Evolutionary conservation across 1,284 basidiomycete species (phyloP).

Genomic region (Boletus sp.): DNA sequence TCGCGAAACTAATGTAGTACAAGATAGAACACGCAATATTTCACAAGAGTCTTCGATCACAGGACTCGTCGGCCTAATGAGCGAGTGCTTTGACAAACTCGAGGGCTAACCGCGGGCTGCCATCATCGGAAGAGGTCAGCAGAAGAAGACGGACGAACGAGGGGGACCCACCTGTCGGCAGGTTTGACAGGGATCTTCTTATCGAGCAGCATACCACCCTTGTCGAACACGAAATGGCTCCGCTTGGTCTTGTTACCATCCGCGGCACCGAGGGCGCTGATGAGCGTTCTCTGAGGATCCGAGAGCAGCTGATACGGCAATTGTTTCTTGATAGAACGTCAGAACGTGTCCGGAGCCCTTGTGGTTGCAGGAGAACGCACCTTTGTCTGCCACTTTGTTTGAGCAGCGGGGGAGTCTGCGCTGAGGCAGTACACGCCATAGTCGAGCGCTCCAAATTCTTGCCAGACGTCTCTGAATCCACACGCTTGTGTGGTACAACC

Average conservation of each 20-base stretch:
- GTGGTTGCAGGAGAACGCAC: constrained; percentile 33
- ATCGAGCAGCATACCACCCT: constrained; percentile 82
- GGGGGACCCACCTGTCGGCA: constrained; percentile 58
- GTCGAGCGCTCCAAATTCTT: constrained; percentile 64
- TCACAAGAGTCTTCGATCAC: neutral
- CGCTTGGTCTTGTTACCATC: constrained; percentile 80
- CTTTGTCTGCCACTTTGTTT: constrained; percentile 82
- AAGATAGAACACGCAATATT: constrained; percentile 4
- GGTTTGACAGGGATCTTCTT: constrained; percentile 83
- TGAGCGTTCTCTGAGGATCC: constrained; percentile 78
- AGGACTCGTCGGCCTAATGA: constrained; percentile 13
- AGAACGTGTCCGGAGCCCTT: neutral
- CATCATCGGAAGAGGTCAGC: neutral
- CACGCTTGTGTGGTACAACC: constrained; percentile 90
- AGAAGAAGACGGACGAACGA: neutral
- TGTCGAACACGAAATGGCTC: constrained; percentile 87
- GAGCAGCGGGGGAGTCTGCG: constrained; percentile 74
- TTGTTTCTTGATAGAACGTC: constrained; percentile 52
- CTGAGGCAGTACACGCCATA: constrained; percentile 86
- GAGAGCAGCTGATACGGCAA: constrained; percentile 85
- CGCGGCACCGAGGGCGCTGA: constrained; percentile 78
- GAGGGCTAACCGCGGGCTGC: constrained; percentile 35
- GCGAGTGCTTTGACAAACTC: constrained; percentile 38
- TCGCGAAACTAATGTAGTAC: constrained; percentile 6
- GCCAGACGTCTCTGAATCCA: constrained; percentile 79